phyloP scores from a whole-genome alignment of 148 eudicot genomes.

The Vaccinium myrtillus region DNA sequence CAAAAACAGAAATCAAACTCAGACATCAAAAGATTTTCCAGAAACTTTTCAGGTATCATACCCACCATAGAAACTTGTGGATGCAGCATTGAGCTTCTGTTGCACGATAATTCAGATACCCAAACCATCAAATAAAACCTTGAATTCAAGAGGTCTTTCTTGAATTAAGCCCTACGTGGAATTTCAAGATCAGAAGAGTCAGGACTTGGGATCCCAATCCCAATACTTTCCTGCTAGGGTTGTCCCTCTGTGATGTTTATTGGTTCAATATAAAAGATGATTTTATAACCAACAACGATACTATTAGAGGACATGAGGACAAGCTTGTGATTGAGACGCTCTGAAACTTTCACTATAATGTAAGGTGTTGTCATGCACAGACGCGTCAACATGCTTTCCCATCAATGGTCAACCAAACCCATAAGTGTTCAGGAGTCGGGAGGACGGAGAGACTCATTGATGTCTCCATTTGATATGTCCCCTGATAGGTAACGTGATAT shows the following conservation, averaged over 20 bases:
- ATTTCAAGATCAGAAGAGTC: neutral
- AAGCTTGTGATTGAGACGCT: neutral
- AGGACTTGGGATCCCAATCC: neutral
- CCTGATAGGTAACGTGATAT: neutral
- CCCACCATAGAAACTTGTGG: neutral
- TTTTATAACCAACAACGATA: neutral
- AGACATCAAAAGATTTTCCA: neutral
- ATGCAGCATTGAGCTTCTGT: neutral
- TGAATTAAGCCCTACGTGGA: neutral
- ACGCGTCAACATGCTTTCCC: neutral
- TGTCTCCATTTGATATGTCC: neutral
- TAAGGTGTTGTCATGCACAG: neutral
- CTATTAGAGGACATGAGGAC: neutral
- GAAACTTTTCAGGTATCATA: neutral
- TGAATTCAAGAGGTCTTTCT: neutral
- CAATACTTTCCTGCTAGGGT: slow-evolving; percentile 1
- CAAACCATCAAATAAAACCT: slow-evolving; percentile 1
- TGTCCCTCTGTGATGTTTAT: neutral
- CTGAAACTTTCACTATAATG: neutral
- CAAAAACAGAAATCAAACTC: neutral
- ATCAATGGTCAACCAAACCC: neutral
- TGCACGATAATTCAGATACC: neutral
- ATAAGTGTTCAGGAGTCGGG: neutral
- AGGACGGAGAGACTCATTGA: neutral
- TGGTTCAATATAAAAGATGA: neutral